Percentiles rank a stretch among this genome's conserved stretches.
Conservation (phyloP, 371 early-diverging fungal genomes). For the Mucor lusitanicus region DNA sequence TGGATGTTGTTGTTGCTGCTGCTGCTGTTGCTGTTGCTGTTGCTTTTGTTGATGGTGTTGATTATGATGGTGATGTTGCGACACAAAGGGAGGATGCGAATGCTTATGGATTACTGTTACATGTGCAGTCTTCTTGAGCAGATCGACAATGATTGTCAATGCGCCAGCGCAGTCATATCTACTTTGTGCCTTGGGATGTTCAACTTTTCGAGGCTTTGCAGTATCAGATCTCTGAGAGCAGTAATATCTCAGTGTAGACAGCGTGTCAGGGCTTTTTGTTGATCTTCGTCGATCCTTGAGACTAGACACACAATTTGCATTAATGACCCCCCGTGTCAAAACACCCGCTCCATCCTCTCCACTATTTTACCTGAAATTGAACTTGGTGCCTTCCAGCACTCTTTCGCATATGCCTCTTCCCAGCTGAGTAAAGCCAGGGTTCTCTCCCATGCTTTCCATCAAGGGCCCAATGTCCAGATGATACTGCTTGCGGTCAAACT, state of each 20-base stretch:
- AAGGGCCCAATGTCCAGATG: constrained; percentile 40
- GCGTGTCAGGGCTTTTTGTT: constrained; percentile 46
- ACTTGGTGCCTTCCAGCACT: constrained; percentile 47
- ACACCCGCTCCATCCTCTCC: not conserved
- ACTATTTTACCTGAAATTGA: constrained; percentile 49
- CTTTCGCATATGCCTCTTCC: constrained; percentile 51
- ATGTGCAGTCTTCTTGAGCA: constrained; percentile 44
- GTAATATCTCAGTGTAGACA: constrained; percentile 50
- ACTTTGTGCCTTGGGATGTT: constrained; percentile 42
- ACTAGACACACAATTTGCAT: constrained; percentile 18
- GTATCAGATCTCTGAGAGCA: constrained; percentile 53
- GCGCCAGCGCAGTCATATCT: constrained; percentile 53
- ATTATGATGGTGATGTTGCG: constrained; percentile 37
- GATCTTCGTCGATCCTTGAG: constrained; percentile 52
- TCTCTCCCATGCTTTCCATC: constrained; percentile 27
- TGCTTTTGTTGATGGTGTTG: constrained; percentile 14
- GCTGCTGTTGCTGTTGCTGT: constrained; percentile 6
- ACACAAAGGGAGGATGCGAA: constrained; percentile 48
- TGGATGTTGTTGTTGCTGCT: constrained; percentile 6
- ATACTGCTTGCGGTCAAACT: constrained; percentile 47
- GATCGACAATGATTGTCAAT: constrained; percentile 51
- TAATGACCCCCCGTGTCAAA: not conserved
- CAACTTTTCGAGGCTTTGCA: constrained; percentile 48
- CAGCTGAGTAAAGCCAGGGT: constrained; percentile 43
- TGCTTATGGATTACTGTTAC: constrained; percentile 51